phyloP scores from a whole-genome alignment of 2,329 filamentous ascomycete species.

The Niveomyces coronatus region DNA sequence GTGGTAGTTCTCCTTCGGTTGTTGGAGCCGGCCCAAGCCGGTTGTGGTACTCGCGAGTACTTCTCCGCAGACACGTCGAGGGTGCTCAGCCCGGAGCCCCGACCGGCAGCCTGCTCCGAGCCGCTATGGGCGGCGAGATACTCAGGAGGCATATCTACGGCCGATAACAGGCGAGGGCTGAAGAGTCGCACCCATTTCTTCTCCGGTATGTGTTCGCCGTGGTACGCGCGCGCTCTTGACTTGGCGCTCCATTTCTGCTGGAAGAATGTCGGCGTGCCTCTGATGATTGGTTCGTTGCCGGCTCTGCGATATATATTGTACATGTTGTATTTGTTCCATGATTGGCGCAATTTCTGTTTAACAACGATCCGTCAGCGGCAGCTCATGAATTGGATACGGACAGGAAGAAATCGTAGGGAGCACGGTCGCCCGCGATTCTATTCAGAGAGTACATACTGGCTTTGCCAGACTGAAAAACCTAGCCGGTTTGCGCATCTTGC shows the following conservation, averaged over 20 bases:
- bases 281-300: conserved; percentile 21
- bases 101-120: conserved; percentile 69
- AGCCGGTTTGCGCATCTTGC: conserved; percentile 41
- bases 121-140: conserved; percentile 78
- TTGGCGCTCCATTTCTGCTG: conserved; percentile 98
- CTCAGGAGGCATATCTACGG: conserved; percentile 72
- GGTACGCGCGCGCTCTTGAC: conserved; percentile 71
- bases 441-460: conserved; percentile 39
- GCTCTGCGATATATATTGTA: conserved; percentile 60
- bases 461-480: conserved; percentile 58
- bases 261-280: conserved; percentile 61
- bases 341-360: conserved; percentile 78
- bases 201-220: conserved; percentile 90
- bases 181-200: conserved; percentile 94
- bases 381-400: conserved; percentile 1
- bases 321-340: conserved; percentile 96
- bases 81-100: conserved; percentile 58
- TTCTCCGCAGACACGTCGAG: conserved; percentile 22
- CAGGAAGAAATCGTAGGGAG: no score
- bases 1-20: conserved; percentile 17
- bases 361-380: not conserved
- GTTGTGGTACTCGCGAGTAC: conserved; percentile 22
- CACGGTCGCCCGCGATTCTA: no score
- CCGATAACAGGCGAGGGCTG: conserved; percentile 65
- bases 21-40: conserved; percentile 11